Evolutionary conservation across 73 alveolate genomes (phyloP), one percentile per base, ranked within the genome.

Genomic region (Paramecium sexaurelia): DNA sequence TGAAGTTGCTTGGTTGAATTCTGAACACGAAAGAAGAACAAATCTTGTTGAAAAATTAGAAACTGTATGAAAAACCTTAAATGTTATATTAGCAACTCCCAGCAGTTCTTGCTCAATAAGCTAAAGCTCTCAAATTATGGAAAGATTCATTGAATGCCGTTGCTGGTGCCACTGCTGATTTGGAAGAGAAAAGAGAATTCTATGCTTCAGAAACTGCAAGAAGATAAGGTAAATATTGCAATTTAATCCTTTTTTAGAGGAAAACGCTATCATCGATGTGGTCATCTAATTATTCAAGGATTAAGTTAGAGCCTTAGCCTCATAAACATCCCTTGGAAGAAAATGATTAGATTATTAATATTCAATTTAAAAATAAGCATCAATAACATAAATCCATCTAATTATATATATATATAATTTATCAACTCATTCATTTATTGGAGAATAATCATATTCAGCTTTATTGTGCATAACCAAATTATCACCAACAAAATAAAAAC

Each of bases 401-500:
- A 78, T 19, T 40, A 75, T 75, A 75, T 17, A 37, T 4, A 69
- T 61, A 61, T 26, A 26, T 27, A 56, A 20, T 26, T 47, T 61
- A 26, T 29, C 7, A 29, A 61, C 39, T 61, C 83, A 61, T 61
- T 61, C 43, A 61, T 24, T 61, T 15, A 61, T 29, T 61, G 92
- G 92, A 75, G 98, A 87, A 92, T 97, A 98, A 94, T 96, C 97
- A 87, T 98, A 98, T 66, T 96, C 98, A 47, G 99, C 99, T 85
- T 96, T 97, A 87, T 96, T 95, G 92, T 98, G 99, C 97, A 98
- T 98, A 55, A 98, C 96, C 69, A 98, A 95, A 94, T 94, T 92
- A 69, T 94, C 98, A 43, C 95, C 98, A 56, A 97, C 99, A 86
- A 98, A 98, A 93, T 97, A 97, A 94, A 98, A 98, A 71, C 99